phyloP scores from a whole-genome alignment of 768 basidiomycete species.

The Russula sp. region DNA sequence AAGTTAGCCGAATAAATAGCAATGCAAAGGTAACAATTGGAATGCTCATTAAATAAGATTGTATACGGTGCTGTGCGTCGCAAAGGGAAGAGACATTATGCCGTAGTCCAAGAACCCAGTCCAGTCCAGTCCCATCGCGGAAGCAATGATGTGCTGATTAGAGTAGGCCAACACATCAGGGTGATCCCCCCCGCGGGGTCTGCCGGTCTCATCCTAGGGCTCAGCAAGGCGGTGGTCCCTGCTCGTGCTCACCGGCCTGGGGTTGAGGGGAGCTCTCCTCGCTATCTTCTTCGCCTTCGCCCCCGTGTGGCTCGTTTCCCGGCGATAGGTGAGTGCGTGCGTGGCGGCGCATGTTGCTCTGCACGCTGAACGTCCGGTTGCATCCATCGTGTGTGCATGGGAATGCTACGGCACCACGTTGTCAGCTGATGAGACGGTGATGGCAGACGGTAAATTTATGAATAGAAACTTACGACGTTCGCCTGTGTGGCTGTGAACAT shows the following conservation, averaged over 20 bases:
- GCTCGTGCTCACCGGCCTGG: background rate
- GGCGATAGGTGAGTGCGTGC: slow-evolving; percentile 57
- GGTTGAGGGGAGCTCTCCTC: slow-evolving; percentile 23
- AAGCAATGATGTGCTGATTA: background rate
- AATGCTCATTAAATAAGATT: slow-evolving; percentile 14
- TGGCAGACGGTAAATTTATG: background rate
- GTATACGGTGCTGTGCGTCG: slow-evolving; percentile 13
- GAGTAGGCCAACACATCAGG: background rate
- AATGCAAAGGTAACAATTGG: slow-evolving; percentile 16
- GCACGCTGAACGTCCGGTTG: slow-evolving; percentile 77
- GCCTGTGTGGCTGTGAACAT: slow-evolving; percentile 79
- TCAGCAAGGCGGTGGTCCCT: slow-evolving; percentile 4
- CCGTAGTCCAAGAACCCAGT: slow-evolving; percentile 3
- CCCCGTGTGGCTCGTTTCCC: slow-evolving; percentile 17
- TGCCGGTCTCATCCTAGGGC: background rate
- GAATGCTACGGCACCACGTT: slow-evolving; percentile 47
- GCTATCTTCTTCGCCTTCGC: slow-evolving; percentile 20
- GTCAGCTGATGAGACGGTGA: slow-evolving; percentile 16
- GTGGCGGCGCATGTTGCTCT: slow-evolving; percentile 86
- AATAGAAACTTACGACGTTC: slow-evolving; percentile 61
- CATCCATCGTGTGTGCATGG: slow-evolving; percentile 68
- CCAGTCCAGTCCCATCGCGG: background rate
- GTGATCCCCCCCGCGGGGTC: slow-evolving; percentile 6
- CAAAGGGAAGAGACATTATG: slow-evolving; percentile 12
- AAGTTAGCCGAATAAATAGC: slow-evolving; percentile 21